phyloP scores from a whole-genome alignment of 495 filamentous ascomycete genomes.

The Geopyxis carbonaria region DNA sequence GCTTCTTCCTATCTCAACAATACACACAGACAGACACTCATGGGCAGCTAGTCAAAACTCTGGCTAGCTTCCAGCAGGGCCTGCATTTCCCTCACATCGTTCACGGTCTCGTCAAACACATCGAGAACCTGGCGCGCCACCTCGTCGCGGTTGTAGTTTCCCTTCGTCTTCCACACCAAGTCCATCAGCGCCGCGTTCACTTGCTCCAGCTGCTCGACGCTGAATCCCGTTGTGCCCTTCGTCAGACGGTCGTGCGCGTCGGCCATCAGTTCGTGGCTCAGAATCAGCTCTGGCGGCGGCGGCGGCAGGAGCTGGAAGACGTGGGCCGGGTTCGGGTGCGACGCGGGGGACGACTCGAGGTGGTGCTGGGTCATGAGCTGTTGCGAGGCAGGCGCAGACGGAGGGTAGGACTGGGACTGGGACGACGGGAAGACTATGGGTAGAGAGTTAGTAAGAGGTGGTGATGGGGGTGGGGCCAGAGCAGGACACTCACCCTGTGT shows the following conservation, averaged over 20 bases:
- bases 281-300: slow-evolving; percentile 8
- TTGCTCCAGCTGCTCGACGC: slow-evolving; percentile 87
- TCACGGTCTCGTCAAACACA: slow-evolving; percentile 64
- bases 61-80: slow-evolving; percentile 7
- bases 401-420: slow-evolving; percentile 3
- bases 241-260: slow-evolving; percentile 14
- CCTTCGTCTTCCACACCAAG: slow-evolving; percentile 57
- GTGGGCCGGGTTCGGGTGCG: neutral
- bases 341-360: neutral
- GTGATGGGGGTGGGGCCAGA: neutral
- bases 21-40: too few relatives aligned
- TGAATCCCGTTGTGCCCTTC: slow-evolving; percentile 46
- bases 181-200: slow-evolving; percentile 84
- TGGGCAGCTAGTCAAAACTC: slow-evolving; percentile 9
- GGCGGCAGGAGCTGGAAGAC: neutral
- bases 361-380: neutral
- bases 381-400: too few relatives aligned
- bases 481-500: slow-evolving; percentile 16
- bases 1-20: too few relatives aligned
- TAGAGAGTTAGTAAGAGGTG: too few relatives aligned
- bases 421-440: slow-evolving; percentile 3
- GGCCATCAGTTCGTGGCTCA: too few relatives aligned
- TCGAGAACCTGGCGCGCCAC: slow-evolving; percentile 44
- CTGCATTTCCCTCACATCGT: slow-evolving; percentile 61
- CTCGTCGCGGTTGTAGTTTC: slow-evolving; percentile 61